Evolutionary conservation across 1,284 basidiomycete species (phyloP).

Genomic region (Ustilago esculenta): DNA sequence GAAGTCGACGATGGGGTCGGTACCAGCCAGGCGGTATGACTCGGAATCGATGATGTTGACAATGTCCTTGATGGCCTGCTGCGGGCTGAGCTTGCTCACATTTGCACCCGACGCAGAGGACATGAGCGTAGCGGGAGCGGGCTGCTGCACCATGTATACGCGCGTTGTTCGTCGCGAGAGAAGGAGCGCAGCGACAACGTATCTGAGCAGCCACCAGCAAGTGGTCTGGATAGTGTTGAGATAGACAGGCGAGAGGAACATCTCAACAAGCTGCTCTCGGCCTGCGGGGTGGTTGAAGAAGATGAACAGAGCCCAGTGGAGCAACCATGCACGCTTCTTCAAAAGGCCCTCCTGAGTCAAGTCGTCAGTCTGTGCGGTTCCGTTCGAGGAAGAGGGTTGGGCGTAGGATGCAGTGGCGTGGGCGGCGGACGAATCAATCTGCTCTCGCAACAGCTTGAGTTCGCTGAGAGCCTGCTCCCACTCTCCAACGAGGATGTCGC

Average conservation of each 20-base stretch:
- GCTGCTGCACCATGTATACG: conserved; percentile 58
- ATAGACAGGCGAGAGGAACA: conserved; percentile 93
- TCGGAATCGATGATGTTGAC: conserved; percentile 63
- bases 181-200: conserved; percentile 90
- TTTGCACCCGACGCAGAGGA: conserved; percentile 38
- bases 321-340: conserved; percentile 95
- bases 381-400: conserved; percentile 41
- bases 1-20: conserved; percentile 92
- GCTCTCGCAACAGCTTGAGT: conserved; percentile 89
- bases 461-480: conserved; percentile 95
- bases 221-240: conserved; percentile 98
- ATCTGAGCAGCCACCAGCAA: conserved; percentile 92
- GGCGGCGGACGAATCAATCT: conserved; percentile 76
- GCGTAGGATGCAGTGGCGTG: conserved; percentile 42
- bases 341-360: conserved; percentile 73
- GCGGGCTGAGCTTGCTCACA: conserved; percentile 58
- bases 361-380: conserved; percentile 37
- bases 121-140: conserved; percentile 41
- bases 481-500: conserved; percentile 91
- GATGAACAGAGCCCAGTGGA: conserved; percentile 98
- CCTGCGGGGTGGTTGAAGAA: conserved; percentile 96
- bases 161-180: conserved; percentile 78
- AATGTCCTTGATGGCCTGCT: conserved; percentile 63
- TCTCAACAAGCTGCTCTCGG: conserved; percentile 91
- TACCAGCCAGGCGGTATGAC: conserved; percentile 76